Evolutionary conservation across 2,329 filamentous ascomycete species (phyloP), one percentile per base, ranked within the genome.

Genomic region (Ceratocystis colombiana): DNA sequence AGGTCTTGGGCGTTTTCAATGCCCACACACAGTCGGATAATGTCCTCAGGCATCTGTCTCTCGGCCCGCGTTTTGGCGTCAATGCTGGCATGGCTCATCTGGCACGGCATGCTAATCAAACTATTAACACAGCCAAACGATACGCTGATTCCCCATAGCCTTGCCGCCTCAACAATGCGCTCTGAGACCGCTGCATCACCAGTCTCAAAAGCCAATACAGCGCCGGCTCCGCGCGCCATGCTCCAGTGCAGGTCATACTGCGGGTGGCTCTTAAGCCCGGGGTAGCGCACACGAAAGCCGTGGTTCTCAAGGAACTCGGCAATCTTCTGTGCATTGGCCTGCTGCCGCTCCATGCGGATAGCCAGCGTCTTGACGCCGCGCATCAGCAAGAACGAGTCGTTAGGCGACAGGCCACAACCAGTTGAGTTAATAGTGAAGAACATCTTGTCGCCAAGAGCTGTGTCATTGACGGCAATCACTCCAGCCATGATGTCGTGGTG

Each of bases 401-500:
- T 96, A 3, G 95, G 94, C 1, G 91, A 88, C 5, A 99, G 81
- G 8, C 94, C 94, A 73, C 94, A 97, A 55, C 94, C 94, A 0
- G 92, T 96, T 0, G 91, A 86, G 75, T 99, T 99, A 81, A 99
- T 96, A 67, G 90, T 93, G 77, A 96, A 97, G 79, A 88, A 99
- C 71, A 99, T 85, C 73, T 88, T 90, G 72, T 99, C 91, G 61
- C 88, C 92, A 33, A 99, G 79, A 2, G 84, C 79, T 3, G 84
- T 76, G 73, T 96, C 88, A 74, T 97, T 97, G 75, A 92, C 85
- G 25, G 92, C 94, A 70, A 99, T 88, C 37, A 99, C 91, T 69
- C 95, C 94, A 8, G 94, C 94, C 94, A 99, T 99, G 73, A 99
- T 88, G 74, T 99, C 95, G 79, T 99, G 94, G 75, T 99, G 94